Evolutionary conservation across 768 basidiomycete genomes (phyloP).

Genomic region (Dacryopinax spathularia): DNA sequence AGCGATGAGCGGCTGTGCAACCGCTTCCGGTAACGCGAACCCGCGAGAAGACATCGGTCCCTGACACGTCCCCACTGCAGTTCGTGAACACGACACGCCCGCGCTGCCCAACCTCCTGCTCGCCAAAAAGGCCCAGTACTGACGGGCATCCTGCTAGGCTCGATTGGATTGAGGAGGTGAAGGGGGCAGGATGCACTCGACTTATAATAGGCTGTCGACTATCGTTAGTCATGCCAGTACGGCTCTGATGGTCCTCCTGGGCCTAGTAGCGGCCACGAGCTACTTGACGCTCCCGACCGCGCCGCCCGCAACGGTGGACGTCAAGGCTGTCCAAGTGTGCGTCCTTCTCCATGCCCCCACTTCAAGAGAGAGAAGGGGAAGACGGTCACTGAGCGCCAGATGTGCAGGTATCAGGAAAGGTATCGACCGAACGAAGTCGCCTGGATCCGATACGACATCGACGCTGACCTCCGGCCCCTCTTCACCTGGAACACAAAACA

Average conservation of each 20-base stretch:
- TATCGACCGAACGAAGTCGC: conserved; percentile 8
- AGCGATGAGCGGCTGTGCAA: not conserved
- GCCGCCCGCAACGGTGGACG: not conserved
- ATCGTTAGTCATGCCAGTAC: not conserved
- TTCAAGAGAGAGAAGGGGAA: not conserved
- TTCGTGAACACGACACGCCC: not conserved
- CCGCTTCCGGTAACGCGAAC: not conserved
- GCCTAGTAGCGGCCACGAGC: not conserved
- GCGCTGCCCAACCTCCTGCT: no score
- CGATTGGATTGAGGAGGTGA: not conserved
- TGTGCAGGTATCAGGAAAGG: not conserved
- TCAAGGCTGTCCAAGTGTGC: not conserved
- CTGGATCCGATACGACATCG: not conserved
- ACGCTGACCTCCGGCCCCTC: conserved; percentile 61
- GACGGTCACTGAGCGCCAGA: no score
- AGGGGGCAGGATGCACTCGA: not conserved
- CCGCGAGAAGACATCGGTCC: not conserved
- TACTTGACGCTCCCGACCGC: not conserved
- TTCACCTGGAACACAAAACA: conserved; percentile 98
- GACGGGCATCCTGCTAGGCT: not conserved
- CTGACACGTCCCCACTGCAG: not conserved
- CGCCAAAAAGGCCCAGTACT: not conserved
- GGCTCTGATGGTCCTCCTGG: not conserved
- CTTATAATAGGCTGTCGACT: not conserved
- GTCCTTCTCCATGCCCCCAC: not conserved